Evolutionary conservation across 1,284 basidiomycete genomes (phyloP), one percentile per base, ranked within the genome.

Genomic region (Cutaneotrichosporon sp.): DNA sequence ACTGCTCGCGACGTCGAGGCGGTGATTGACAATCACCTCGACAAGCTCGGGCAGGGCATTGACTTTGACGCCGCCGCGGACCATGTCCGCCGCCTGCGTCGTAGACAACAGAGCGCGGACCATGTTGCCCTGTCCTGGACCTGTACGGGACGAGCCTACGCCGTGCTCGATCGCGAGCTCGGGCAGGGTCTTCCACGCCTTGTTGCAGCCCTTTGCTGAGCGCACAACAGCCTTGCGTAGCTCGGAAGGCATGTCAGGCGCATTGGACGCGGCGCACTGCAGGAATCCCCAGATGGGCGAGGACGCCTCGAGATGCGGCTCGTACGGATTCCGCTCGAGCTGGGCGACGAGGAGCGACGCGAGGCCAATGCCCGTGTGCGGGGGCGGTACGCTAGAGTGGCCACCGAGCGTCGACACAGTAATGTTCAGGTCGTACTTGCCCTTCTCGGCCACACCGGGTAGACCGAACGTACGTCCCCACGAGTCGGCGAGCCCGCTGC

Each of bases 291-390:
- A 64, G 20, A 61, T 41, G 7, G 60, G 60, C 26, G 52, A 56
- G 15, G 40, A 4, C 1, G 47, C 22, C 22, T 51, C 47, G 33
- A 79, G 65, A 41, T 62, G 60, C 22, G 65, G 59, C 3, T 62
- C 59, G 66, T 72, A 72, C 0, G 76, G 75, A 49, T 76, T 63
- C 2, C 62, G 61, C 52, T 79, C 77, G 33, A 79, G 64, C 0
- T 61, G 65, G 9, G 62, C 58, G 17, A 79, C 65, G 51, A 78
- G 62, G 30, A 67, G 61, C 0, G 71, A 58, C 56, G 77, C 69
- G 53, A 77, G 64, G 8, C 77, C 78, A 46, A 79, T 78, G 12
- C 72, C 70, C 2, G 76, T 78, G 61, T 78, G 78, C 10, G 58
- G 56, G 1, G 74, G 75, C 1, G 78, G 77, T 2, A 74, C 67